Percentiles rank a stretch among this genome's conserved stretches.
These are phyloP conservation scores for Polyrhizophydium stewartii DNA, from an alignment of 371 early-diverging fungal species.

Conservation along the genomic window DNA sequence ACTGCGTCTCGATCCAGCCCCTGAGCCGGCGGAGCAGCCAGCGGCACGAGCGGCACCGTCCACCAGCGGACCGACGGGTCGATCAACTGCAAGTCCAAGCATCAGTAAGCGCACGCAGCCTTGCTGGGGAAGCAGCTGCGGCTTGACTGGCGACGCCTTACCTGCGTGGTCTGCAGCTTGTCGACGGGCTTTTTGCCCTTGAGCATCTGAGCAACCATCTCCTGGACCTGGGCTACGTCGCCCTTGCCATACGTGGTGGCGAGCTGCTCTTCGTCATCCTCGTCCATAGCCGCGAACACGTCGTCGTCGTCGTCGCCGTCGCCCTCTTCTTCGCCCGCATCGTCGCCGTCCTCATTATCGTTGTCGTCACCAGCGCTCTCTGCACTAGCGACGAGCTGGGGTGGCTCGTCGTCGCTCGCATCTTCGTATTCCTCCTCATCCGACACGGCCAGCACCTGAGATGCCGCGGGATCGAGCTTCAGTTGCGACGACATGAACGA, in stretches of 20 bases:
- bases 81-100: background rate
- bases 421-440: slow-evolving; percentile 22
- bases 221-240: slow-evolving; percentile 15
- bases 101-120: background rate
- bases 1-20: background rate
- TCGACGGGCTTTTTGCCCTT: slow-evolving; percentile 15
- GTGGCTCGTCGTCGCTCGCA: slow-evolving; percentile 7
- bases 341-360: too few species aligned
- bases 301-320: background rate
- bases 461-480: slow-evolving; percentile 19
- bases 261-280: background rate
- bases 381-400: too few species aligned
- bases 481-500: slow-evolving; percentile 16
- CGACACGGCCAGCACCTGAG: slow-evolving; percentile 10
- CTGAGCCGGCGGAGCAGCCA: background rate
- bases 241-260: slow-evolving; percentile 20
- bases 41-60: background rate
- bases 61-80: background rate
- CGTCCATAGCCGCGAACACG: background rate
- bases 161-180: slow-evolving; percentile 9
- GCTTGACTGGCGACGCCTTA: background rate
- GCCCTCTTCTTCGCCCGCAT: background rate
- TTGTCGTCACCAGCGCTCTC: too few species aligned
- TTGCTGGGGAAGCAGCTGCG: background rate
- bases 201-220: slow-evolving; percentile 21